A percentile compares a stretch with the other conserved stretches of the same genome.
These are phyloP conservation scores for Fraxinus sp. DNA, from an alignment of 305 asterid genomes.

Conservation along the genomic window DNA sequence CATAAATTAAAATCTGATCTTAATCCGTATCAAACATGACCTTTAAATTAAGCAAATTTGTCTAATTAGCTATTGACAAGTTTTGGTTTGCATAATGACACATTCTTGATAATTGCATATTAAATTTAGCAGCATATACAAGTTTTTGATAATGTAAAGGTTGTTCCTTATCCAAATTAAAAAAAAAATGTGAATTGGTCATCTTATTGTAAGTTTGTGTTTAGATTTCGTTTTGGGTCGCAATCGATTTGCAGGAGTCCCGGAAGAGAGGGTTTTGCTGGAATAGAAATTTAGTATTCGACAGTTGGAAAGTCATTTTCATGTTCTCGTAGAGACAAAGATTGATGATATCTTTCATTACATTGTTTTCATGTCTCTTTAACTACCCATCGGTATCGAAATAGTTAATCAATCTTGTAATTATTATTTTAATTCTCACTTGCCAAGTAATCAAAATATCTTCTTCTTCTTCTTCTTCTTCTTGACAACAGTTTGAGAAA, in stretches of 20 bases:
- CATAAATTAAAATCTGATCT: too few species aligned
- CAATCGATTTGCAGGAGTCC: neutral
- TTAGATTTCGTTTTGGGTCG: neutral
- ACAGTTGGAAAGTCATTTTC: conserved; percentile 19
- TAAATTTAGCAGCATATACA: neutral
- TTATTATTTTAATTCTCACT: neutral
- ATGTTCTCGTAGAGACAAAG: neutral
- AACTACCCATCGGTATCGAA: neutral
- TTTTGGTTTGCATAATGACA: neutral
- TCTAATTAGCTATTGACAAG: neutral
- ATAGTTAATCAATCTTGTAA: neutral
- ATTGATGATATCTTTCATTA: neutral
- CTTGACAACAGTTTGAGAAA: neutral
- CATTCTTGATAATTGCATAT: neutral
- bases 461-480: neutral
- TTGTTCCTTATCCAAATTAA: conserved; percentile 7
- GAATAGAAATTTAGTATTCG: neutral
- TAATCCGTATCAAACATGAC: too few species aligned
- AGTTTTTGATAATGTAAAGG: neutral
- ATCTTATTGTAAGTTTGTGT: neutral
- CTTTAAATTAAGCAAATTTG: neutral
- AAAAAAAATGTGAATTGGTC: neutral
- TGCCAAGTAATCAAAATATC: neutral
- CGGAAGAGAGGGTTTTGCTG: conserved; percentile 5
- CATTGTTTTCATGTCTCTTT: neutral